Conservation (phyloP, 1,139 yeast species). For the Diutina neorugosa region DNA sequence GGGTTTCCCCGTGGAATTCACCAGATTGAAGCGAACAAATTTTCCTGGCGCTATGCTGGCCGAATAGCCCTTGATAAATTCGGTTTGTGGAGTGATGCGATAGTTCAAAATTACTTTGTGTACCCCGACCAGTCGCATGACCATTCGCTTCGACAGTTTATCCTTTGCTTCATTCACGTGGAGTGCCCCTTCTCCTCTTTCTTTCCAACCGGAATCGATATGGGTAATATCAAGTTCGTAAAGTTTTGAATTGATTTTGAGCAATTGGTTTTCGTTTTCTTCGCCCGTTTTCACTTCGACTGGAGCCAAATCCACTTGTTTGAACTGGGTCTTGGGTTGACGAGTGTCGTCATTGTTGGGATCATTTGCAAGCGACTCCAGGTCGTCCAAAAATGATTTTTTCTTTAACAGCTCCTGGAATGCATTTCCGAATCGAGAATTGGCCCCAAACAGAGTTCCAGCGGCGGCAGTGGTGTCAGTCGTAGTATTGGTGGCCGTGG, state of each 20-base stretch:
- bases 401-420: conserved; percentile 36
- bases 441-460: conserved; percentile 38
- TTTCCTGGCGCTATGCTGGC: conserved; percentile 73
- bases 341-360: background rate
- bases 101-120: conserved; percentile 73
- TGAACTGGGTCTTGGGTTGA: conserved; percentile 18
- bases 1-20: conserved; percentile 46
- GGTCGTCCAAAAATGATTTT: conserved; percentile 43
- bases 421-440: conserved; percentile 47
- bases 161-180: conserved; percentile 57
- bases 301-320: conserved; percentile 39
- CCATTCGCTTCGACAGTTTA: conserved; percentile 36
- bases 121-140: conserved; percentile 87
- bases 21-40: conserved; percentile 54
- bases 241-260: conserved; percentile 63
- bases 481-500: background rate
- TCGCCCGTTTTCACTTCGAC: conserved; percentile 75
- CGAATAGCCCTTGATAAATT: conserved; percentile 67
- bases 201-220: conserved; percentile 81
- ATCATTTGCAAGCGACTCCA: conserved; percentile 7
- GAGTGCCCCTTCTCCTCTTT: conserved; percentile 80
- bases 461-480: background rate
- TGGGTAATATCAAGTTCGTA: conserved; percentile 61
- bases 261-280: conserved; percentile 66
- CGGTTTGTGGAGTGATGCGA: conserved; percentile 45